Conservation (phyloP, 129 eudicot species). For the Saposhnikovia divaricata region DNA sequence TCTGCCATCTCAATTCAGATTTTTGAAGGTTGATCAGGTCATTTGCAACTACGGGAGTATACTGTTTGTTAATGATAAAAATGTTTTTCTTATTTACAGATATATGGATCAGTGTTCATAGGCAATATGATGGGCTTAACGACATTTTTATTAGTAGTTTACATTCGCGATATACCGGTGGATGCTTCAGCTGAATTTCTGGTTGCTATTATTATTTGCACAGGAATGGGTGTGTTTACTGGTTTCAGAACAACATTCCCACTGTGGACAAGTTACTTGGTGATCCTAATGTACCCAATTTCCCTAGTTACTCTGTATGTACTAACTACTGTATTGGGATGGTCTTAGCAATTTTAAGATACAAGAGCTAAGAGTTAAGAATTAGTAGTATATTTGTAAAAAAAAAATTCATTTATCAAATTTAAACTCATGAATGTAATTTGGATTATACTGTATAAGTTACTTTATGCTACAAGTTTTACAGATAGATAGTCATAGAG, state of each 20-base stretch:
- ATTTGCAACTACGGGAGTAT: neutral
- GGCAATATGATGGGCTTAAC: slow-evolving; percentile 47
- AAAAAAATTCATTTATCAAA: no score
- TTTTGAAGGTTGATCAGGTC: neutral
- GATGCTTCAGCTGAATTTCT: slow-evolving; percentile 73
- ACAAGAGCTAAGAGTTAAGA: neutral
- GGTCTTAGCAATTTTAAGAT: slow-evolving; percentile 18
- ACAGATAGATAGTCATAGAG: no score
- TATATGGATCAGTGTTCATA: slow-evolving; percentile 60
- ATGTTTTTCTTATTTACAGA: slow-evolving; percentile 22
- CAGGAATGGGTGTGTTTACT: slow-evolving; percentile 43
- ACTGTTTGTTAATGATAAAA: neutral
- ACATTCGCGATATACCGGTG: slow-evolving; percentile 41
- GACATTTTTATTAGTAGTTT: slow-evolving; percentile 41
- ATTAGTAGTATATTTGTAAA: neutral
- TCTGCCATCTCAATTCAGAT: neutral
- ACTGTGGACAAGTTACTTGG: slow-evolving; percentile 51
- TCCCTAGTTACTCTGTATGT: slow-evolving; percentile 50
- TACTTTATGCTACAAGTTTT: no score
- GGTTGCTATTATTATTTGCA: slow-evolving; percentile 45
- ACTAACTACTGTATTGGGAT: slow-evolving; percentile 36
- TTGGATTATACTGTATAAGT: no score
- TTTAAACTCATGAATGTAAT: neutral
- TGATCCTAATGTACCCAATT: slow-evolving; percentile 39
- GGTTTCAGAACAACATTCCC: slow-evolving; percentile 45